Evolutionary conservation across 805 yeast genomes (phyloP).

Genomic region (Suhomyces pyralidae): DNA sequence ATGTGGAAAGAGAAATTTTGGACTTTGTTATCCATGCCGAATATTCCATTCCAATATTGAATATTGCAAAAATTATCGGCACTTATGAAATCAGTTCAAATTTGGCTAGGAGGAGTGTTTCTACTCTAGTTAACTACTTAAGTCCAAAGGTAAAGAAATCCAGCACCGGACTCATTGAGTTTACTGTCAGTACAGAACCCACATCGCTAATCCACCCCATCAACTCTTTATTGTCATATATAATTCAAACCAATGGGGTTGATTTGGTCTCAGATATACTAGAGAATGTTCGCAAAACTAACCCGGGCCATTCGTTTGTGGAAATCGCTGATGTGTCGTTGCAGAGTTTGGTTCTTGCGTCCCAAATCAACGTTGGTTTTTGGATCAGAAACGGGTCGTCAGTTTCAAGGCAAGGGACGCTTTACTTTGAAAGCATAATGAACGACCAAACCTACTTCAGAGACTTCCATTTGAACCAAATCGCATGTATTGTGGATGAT

Average conservation of each 20-base stretch:
- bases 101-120: neutral
- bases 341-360: conserved; percentile 56
- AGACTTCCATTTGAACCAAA: conserved; percentile 47
- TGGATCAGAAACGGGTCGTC: conserved; percentile 75
- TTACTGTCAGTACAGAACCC: conserved; percentile 46
- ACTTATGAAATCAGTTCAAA: neutral
- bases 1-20: conserved; percentile 56
- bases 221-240: conserved; percentile 51
- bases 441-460: conserved; percentile 41
- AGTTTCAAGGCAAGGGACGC: conserved; percentile 48
- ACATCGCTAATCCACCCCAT: conserved; percentile 61
- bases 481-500: conserved; percentile 38
- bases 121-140: conserved; percentile 25
- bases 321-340: conserved; percentile 55
- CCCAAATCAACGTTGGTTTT: conserved; percentile 61
- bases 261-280: conserved; percentile 14
- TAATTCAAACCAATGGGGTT: conserved; percentile 34
- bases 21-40: conserved; percentile 51
- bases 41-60: conserved; percentile 43
- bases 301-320: conserved; percentile 40
- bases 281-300: conserved; percentile 7
- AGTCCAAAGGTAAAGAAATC: conserved; percentile 18
- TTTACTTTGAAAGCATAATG: conserved; percentile 44
- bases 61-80: conserved; percentile 37
- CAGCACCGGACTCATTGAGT: conserved; percentile 32